A percentile compares a stretch with the other conserved stretches of the same genome.
Conservation (phyloP, 192 early-diverging fungal species). For the Martensiomyces pterosporus region DNA sequence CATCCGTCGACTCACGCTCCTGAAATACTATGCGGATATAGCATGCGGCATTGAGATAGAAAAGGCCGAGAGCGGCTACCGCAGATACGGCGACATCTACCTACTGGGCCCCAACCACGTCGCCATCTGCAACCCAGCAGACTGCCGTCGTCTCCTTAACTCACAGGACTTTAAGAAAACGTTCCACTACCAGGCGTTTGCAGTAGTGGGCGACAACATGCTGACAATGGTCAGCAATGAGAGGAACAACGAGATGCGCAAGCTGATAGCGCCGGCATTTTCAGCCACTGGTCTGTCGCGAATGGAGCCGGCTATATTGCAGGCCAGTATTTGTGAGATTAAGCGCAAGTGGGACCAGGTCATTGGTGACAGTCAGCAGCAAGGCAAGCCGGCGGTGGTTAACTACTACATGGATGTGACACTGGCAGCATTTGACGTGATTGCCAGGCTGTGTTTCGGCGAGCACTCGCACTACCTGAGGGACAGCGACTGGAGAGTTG, state of each 20-base stretch:
- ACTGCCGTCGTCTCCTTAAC: not conserved
- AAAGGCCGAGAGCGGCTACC: not conserved
- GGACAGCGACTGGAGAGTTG: not conserved
- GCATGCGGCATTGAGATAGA: not conserved
- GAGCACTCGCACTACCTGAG: not conserved
- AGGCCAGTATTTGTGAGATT: not conserved
- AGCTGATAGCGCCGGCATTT: not conserved
- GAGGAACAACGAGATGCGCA: not conserved
- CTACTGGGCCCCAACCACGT: not conserved
- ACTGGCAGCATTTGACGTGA: not conserved
- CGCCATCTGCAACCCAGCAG: not conserved
- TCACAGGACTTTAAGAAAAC: not conserved
- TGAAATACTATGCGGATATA: not conserved
- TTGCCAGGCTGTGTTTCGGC: not conserved
- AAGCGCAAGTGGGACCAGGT: not conserved
- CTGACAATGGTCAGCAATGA: not conserved
- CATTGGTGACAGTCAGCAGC: no score
- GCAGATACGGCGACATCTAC: not conserved
- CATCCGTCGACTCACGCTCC: not conserved
- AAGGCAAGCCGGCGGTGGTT: no score
- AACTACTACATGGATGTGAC: not conserved
- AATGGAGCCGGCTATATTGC: not conserved
- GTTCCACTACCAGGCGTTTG: not conserved
- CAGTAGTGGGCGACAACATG: not conserved
- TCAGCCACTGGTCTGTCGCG: not conserved